Evolutionary conservation across 805 yeast species (phyloP).

Genomic region (Wickerhamomyces tratensis): DNA sequence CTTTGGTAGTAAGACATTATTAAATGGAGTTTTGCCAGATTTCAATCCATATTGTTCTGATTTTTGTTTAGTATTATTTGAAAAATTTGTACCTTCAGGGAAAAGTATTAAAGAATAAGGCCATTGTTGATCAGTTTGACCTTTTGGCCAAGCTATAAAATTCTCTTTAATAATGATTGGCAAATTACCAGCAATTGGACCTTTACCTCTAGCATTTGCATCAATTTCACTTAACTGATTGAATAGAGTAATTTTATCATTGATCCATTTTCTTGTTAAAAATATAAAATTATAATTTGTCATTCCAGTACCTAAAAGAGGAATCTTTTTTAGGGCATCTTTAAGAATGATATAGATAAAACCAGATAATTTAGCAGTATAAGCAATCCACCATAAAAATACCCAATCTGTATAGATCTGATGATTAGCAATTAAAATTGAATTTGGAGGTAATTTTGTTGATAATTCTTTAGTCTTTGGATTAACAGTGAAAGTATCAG

Average conservation of each 20-base stretch:
- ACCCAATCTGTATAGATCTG: constrained; percentile 95
- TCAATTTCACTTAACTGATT: constrained; percentile 47
- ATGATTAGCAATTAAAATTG: constrained; percentile 77
- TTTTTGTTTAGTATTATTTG: constrained; percentile 50
- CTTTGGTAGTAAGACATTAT: constrained; percentile 74
- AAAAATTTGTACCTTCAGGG: constrained; percentile 92
- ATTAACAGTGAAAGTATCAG: constrained; percentile 11
- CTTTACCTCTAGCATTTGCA: constrained; percentile 48
- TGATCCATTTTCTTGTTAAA: constrained; percentile 78
- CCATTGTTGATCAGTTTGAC: constrained; percentile 25
- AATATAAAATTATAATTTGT: constrained; percentile 65
- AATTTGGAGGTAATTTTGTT: constrained; percentile 33
- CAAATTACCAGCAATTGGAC: constrained; percentile 34
- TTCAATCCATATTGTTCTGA: constrained; percentile 51
- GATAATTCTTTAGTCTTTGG: constrained; percentile 11
- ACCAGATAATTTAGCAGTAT: constrained; percentile 57
- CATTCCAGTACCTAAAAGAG: constrained; percentile 85
- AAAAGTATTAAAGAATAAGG: constrained; percentile 68
- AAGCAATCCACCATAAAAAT: constrained; percentile 77
- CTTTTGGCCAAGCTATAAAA: constrained; percentile 17
- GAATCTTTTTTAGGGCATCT: constrained; percentile 59
- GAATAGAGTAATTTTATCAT: constrained; percentile 52
- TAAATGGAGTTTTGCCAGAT: constrained; percentile 35
- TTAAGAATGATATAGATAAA: constrained; percentile 68
- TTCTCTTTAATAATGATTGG: constrained; percentile 4